phyloP scores from a whole-genome alignment of 257 asterid genomes.

The Fraxinus pennsylvanica region DNA sequence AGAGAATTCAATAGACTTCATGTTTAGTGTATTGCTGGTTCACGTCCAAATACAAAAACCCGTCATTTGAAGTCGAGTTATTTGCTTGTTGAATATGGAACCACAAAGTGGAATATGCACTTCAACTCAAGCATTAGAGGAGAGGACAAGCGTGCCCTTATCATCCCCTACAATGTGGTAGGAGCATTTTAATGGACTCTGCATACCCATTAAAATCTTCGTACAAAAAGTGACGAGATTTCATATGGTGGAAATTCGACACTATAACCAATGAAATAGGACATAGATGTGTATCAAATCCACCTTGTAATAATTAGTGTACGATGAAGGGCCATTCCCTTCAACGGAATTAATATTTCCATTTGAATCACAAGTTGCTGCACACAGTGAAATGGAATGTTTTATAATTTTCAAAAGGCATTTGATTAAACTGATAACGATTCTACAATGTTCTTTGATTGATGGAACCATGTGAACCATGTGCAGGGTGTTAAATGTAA shows the following conservation, averaged over 20 bases:
- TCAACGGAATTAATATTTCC: neutral
- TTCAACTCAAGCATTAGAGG: neutral
- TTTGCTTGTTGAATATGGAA: too few relatives aligned
- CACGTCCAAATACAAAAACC: neutral
- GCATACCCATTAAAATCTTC: neutral
- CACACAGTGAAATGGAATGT: neutral
- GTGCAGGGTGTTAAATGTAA: neutral
- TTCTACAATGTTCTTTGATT: neutral
- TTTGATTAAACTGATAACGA: neutral
- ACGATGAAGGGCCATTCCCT: neutral
- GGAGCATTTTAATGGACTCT: neutral
- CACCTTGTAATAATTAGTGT: neutral
- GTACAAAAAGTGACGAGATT: neutral
- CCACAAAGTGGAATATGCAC: neutral
- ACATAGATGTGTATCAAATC: neutral
- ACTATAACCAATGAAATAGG: neutral
- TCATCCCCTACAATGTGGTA: neutral
- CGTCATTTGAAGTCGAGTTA: neutral
- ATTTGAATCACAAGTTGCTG: neutral
- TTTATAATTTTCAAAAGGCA: slow-evolving; percentile 3
- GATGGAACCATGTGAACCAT: neutral
- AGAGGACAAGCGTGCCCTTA: neutral
- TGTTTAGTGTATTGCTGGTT: neutral
- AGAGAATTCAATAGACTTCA: neutral
- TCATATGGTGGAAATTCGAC: neutral